Conservation (phyloP, 2,329 filamentous ascomycete genomes). For the Pleomassaria siparia region DNA sequence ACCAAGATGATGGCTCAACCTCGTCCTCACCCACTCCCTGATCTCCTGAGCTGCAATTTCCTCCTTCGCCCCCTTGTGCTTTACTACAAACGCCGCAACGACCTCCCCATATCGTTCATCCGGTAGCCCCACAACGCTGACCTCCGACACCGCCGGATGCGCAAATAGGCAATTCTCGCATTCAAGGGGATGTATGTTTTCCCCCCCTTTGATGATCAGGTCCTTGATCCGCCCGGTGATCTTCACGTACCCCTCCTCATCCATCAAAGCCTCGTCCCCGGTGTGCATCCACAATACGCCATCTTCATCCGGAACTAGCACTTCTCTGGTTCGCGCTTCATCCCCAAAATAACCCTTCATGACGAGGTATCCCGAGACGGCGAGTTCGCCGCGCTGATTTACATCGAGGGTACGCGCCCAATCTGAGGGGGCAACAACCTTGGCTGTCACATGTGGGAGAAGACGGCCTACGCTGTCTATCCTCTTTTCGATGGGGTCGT, state of each 20-base stretch:
- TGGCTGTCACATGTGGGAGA: slow-evolving; percentile 77
- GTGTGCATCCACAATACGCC: slow-evolving; percentile 81
- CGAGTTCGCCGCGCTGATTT: slow-evolving; percentile 75
- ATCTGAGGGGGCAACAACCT: slow-evolving; percentile 74
- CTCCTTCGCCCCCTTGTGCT: slow-evolving; percentile 36
- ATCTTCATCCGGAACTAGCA: slow-evolving; percentile 59
- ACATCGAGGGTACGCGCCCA: slow-evolving; percentile 61
- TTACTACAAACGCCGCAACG: slow-evolving; percentile 80
- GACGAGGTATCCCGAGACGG: slow-evolving; percentile 78
- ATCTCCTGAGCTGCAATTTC: slow-evolving; percentile 61
- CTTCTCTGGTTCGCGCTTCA: slow-evolving; percentile 66
- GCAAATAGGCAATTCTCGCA: slow-evolving; percentile 84
- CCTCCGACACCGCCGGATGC: slow-evolving; percentile 71
- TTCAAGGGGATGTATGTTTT: slow-evolving; percentile 94
- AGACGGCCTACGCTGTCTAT: slow-evolving; percentile 76
- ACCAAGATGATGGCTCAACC: slow-evolving; percentile 71
- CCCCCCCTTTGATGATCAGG: slow-evolving; percentile 89
- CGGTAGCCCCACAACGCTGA: slow-evolving; percentile 79
- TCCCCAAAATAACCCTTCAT: slow-evolving; percentile 94
- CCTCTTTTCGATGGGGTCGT: slow-evolving; percentile 72
- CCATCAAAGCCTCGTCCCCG: slow-evolving; percentile 88
- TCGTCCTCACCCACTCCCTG: slow-evolving; percentile 69
- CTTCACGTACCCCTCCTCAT: slow-evolving; percentile 76
- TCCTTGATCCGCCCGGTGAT: slow-evolving; percentile 96
- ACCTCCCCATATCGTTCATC: slow-evolving; percentile 83